Percentiles rank a stretch among this genome's conserved stretches.
phyloP scores from a whole-genome alignment of 331 rosid genomes.

The Malus hybrid region DNA sequence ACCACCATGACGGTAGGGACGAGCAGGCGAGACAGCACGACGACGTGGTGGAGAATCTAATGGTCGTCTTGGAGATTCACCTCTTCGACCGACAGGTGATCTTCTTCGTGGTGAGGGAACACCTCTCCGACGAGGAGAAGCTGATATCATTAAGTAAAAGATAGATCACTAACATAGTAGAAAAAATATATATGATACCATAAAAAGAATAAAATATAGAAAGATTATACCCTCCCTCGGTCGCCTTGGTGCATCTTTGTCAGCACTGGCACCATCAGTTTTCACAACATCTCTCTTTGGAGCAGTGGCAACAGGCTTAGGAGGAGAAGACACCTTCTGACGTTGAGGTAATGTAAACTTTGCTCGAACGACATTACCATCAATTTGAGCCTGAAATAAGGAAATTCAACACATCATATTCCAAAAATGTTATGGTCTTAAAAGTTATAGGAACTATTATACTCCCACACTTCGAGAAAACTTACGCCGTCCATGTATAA shows the following conservation, averaged over 20 bases:
- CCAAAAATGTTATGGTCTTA: conserved; percentile 1
- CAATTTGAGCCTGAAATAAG: conserved; percentile 83
- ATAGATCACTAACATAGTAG: conserved; percentile 6
- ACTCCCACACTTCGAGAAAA: conserved; percentile 13
- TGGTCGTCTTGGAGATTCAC: conserved; percentile 77
- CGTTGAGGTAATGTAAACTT: conserved; percentile 85
- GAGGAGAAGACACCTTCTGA: conserved; percentile 67
- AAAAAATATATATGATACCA: background rate
- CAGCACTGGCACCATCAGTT: conserved; percentile 56
- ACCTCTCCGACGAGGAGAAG: conserved; percentile 77
- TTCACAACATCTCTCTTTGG: conserved; percentile 70
- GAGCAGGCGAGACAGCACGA: conserved; percentile 64
- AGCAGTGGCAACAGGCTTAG: conserved; percentile 50
- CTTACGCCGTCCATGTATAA: conserved; percentile 90
- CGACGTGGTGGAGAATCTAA: conserved; percentile 65
- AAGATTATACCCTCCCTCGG: conserved; percentile 60
- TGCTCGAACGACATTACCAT: conserved; percentile 83
- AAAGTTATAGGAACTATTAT: conserved; percentile 4
- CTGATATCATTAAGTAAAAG: conserved; percentile 30
- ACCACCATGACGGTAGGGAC: conserved; percentile 58
- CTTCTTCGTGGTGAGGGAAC: conserved; percentile 75
- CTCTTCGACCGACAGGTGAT: conserved; percentile 79
- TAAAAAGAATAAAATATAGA: background rate
- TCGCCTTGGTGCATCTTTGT: conserved; percentile 79
- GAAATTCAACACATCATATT: conserved; percentile 12